Conservation (phyloP, 164 flowering plant species). For the Piper betle region DNA sequence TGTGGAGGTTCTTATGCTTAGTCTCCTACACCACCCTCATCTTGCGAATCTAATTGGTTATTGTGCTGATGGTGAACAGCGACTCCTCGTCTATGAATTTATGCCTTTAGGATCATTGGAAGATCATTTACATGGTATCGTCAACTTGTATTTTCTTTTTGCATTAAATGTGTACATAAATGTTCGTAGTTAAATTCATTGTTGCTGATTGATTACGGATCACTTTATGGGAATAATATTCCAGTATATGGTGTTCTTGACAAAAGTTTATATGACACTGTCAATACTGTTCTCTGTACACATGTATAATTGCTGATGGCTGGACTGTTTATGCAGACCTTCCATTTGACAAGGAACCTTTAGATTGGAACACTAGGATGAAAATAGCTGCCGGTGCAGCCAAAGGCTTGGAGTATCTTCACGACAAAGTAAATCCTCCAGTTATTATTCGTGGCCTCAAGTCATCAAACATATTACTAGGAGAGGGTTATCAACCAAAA, state of each 20-base stretch:
- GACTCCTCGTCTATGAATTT: conserved; percentile 30
- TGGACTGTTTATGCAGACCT: conserved; percentile 15
- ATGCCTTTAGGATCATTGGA: conserved; percentile 31
- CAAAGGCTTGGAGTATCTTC: conserved; percentile 57
- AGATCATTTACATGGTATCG: conserved; percentile 30
- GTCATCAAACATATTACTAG: conserved; percentile 53
- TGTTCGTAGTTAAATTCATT: no score
- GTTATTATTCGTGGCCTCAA: conserved; percentile 65
- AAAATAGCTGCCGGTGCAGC: conserved; percentile 71
- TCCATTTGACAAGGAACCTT: conserved; percentile 33
- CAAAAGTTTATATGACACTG: background rate
- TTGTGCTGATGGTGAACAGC: conserved; percentile 36
- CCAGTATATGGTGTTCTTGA: background rate
- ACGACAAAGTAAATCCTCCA: conserved; percentile 49
- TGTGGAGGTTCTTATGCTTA: conserved; percentile 35
- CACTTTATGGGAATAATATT: background rate
- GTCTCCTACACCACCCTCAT: conserved; percentile 30
- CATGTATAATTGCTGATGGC: background rate
- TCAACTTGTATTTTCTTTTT: no score
- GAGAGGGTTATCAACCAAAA: conserved; percentile 46
- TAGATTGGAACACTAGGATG: conserved; percentile 76
- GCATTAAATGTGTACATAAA: background rate
- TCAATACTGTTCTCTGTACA: background rate
- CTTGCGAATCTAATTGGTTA: conserved; percentile 29
- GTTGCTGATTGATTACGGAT: background rate